These are phyloP conservation scores for Neurospora sp. DNA, from an alignment of 495 filamentous ascomycete genomes.

Conservation along the genomic window DNA sequence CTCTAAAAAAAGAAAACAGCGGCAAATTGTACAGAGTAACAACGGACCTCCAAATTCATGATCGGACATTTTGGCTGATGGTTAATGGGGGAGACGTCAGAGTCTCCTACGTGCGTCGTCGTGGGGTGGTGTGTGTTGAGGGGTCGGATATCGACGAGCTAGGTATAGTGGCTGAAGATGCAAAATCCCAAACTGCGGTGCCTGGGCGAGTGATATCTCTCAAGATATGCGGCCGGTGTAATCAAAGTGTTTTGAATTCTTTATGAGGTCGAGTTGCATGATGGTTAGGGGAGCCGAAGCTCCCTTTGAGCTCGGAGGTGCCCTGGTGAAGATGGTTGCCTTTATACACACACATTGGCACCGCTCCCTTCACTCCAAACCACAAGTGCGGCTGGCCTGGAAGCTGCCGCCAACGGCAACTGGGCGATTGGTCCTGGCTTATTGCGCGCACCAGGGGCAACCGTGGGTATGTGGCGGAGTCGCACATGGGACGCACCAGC, in stretches of 20 bases:
- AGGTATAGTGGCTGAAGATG: background rate
- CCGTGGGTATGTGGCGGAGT: background rate
- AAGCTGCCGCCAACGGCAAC: background rate
- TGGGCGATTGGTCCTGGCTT: background rate
- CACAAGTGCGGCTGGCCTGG: background rate
- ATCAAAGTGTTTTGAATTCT: background rate
- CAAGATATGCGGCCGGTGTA: background rate
- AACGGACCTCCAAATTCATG: constrained; percentile 72
- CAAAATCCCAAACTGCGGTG: background rate
- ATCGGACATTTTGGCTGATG: constrained; percentile 62
- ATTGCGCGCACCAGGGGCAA: background rate
- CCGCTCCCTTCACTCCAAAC: background rate
- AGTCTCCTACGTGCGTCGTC: background rate
- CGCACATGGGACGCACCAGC: background rate
- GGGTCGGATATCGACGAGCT: background rate
- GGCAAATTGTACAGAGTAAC: background rate
- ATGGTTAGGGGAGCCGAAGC: constrained; percentile 3
- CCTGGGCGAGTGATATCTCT: background rate
- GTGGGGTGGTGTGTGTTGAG: background rate
- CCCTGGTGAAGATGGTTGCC: constrained; percentile 4
- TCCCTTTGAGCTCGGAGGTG: constrained; percentile 2
- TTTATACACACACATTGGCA: constrained; percentile 4
- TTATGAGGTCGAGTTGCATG: constrained; percentile 4
- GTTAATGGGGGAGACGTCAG: background rate
- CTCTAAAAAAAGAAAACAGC: constrained; percentile 8